phyloP scores from a whole-genome alignment of 129 eudicot species.

The Ambrosia trifida region DNA sequence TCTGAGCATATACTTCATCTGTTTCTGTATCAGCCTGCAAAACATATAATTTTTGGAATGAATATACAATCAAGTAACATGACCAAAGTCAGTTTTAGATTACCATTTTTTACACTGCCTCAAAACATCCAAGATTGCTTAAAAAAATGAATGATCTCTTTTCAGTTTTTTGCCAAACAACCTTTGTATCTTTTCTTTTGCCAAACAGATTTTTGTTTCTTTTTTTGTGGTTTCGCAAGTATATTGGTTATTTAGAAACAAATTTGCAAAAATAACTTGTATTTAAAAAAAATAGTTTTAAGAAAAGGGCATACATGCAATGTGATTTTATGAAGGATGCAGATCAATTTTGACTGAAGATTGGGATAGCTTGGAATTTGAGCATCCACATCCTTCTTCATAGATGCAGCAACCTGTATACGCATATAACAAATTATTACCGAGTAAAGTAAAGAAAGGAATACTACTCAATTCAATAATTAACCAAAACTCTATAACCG shows the following conservation, averaged over 20 bases:
- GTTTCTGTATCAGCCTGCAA: conserved; percentile 95
- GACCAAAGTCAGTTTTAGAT: not conserved
- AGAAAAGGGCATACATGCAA: conserved; percentile 56
- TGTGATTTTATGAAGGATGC: conserved; percentile 79
- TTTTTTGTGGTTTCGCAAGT: not conserved
- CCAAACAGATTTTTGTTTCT: not conserved
- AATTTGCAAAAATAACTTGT: not conserved
- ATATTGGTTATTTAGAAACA: not conserved
- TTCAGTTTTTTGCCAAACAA: not conserved
- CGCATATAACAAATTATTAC: conserved; percentile 14
- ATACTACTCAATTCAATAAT: not conserved
- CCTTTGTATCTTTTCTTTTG: not conserved
- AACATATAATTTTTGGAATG: not conserved
- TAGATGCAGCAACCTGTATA: conserved; percentile 90
- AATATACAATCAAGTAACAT: not conserved
- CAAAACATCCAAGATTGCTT: not conserved
- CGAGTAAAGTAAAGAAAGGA: conserved; percentile 13
- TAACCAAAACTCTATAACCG: conserved; percentile 8
- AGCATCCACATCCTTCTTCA: conserved; percentile 87
- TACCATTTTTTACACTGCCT: not conserved
- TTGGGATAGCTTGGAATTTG: conserved; percentile 95
- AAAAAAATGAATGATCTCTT: not conserved
- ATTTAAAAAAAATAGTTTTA: not conserved
- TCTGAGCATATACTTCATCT: conserved; percentile 95
- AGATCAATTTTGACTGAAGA: conserved; percentile 79